Conservation (phyloP, 2,329 filamentous ascomycete genomes). For the Ceratocystis lukuohia region DNA sequence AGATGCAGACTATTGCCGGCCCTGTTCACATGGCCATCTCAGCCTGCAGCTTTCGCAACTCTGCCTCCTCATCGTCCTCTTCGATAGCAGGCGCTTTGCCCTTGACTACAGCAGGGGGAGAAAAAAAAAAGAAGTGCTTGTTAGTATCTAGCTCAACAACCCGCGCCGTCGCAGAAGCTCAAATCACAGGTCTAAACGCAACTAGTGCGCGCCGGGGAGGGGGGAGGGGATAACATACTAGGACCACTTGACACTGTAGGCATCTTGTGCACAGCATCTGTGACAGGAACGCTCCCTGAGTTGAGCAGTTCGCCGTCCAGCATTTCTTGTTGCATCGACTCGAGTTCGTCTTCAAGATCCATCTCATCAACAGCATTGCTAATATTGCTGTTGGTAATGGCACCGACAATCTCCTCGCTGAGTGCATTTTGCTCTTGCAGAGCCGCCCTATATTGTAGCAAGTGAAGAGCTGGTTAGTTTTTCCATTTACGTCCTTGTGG, state of each 20-base stretch:
- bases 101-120: conserved; percentile 31
- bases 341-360: conserved; percentile 76
- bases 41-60: conserved; percentile 81
- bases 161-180: too few species aligned
- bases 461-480: conserved; percentile 9
- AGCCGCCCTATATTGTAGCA: conserved; percentile 53
- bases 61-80: conserved; percentile 92
- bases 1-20: too few species aligned
- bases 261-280: conserved; percentile 62
- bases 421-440: conserved; percentile 84
- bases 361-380: conserved; percentile 66
- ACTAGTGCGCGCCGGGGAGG: not conserved
- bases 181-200: not conserved
- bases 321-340: conserved; percentile 76
- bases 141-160: not conserved
- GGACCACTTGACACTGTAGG: conserved; percentile 62
- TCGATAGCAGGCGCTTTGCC: conserved; percentile 38
- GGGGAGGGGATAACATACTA: conserved; percentile 42
- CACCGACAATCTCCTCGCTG: conserved; percentile 81
- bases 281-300: conserved; percentile 71
- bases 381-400: conserved; percentile 59
- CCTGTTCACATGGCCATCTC: conserved; percentile 84
- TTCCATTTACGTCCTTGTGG: not conserved
- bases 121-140: not conserved
- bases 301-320: conserved; percentile 89